Evolutionary conservation across 306 rosid species (phyloP), one percentile per base, ranked within the genome.

Genomic region (Cucumis melo): DNA sequence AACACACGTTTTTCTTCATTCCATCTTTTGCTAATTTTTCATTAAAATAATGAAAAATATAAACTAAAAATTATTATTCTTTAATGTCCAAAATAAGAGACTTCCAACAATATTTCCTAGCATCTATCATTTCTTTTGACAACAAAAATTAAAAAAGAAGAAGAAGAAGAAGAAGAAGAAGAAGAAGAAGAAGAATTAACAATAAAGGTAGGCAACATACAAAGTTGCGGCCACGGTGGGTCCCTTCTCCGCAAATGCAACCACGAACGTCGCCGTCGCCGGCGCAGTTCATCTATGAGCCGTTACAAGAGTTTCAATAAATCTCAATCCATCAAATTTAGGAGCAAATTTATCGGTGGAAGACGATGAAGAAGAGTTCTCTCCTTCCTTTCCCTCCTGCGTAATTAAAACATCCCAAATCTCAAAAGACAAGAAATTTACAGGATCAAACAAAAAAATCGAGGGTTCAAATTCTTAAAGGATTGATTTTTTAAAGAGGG

Each of bases 301-400:
- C 44, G 80, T 78, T 0, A 78, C 75, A 64, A 78, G 55, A 78
- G 80, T 78, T 66, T 78, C 75, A 16, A 78, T 78, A 21, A 78
- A 78, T 78, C 54, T 78, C 55, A 78, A 67, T 38, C 80, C 80
- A 16, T 78, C 80, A 39, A 78, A 78, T 27, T 58, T 66, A 15
- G 80, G 80, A n/a, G 80, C 80, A 53, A 78, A 78, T 78, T 78
- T 78, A 21, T 78, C 80, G 5, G 80, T 29, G 3, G 64, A 53
- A 38, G 80, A 65, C 23, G 75, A 54, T 0, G 55, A 32, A 0
- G 36, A 54, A 0, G 55, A 53, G 21, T 78, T 78, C 15, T 78
- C 76, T 14, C 41, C 64, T 10, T 53, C 42, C 27, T 70, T 55
- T 4, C 27, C 80, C 11, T 78, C 80, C 80, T 78, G 65, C 60